A percentile compares a stretch with the other conserved stretches of the same genome.
phyloP scores from a whole-genome alignment of 257 asterid genomes.

The Ophiorrhiza pumila region DNA sequence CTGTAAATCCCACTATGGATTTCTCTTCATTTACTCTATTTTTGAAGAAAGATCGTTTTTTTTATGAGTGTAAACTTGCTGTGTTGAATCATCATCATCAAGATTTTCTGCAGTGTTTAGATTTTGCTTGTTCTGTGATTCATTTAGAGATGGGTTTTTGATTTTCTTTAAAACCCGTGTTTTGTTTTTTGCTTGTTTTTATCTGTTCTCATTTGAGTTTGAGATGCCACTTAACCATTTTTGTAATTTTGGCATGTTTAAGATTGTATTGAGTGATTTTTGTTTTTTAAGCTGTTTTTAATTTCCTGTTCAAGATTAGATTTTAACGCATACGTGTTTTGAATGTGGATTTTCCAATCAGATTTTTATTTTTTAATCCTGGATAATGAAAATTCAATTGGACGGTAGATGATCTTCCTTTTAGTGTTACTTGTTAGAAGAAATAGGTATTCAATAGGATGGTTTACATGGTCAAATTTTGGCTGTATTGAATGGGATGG shows the following conservation, averaged over 20 bases:
- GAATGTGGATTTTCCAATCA: too few species aligned
- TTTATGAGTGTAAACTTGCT: not conserved
- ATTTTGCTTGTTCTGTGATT: not conserved
- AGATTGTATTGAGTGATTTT: not conserved
- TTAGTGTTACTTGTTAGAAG: not conserved
- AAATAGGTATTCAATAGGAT: not conserved
- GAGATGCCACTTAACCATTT: not conserved
- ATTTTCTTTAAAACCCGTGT: not conserved
- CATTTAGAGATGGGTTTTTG: not conserved
- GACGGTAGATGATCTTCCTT: not conserved
- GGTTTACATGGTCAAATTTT: not conserved
- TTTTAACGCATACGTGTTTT: not conserved
- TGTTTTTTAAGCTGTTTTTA: not conserved
- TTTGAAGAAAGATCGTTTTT: not conserved
- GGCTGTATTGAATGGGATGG: too few species aligned
- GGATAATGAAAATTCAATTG: not conserved
- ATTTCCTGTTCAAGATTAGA: not conserved
- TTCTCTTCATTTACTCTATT: not conserved
- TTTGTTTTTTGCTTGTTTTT: not conserved
- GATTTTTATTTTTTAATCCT: not conserved
- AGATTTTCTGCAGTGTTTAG: not conserved
- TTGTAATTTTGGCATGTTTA: not conserved
- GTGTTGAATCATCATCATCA: not conserved
- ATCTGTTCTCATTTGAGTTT: not conserved
- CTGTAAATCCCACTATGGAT: not conserved